Evolutionary conservation across 371 early-diverging fungal species (phyloP).

Genomic region (Smittium mucronatum): DNA sequence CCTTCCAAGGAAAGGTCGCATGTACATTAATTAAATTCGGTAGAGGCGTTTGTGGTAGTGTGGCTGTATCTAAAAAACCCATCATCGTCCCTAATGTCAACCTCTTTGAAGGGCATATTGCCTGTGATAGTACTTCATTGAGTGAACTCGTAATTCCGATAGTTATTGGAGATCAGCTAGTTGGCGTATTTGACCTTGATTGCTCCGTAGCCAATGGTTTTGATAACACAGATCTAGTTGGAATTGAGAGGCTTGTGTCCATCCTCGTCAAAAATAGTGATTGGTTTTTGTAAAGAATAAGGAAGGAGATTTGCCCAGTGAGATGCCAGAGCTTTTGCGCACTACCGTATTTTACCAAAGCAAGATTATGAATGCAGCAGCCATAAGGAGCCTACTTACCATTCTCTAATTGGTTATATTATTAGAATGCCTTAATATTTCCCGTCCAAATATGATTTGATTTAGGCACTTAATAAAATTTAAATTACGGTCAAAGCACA

Average conservation of each 20-base stretch:
- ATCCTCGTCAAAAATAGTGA: constrained; percentile 48
- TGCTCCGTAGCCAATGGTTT: constrained; percentile 59
- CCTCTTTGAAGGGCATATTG: constrained; percentile 79
- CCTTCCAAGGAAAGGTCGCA: constrained; percentile 84
- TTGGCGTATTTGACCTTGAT: constrained; percentile 81
- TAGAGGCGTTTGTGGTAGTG: constrained; percentile 81
- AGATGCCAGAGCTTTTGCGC: too few species aligned
- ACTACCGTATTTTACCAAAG: too few species aligned
- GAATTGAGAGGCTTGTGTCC: constrained; percentile 53
- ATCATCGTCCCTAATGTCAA: constrained; percentile 67
- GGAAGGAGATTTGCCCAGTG: too few species aligned
- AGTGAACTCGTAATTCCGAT: constrained; percentile 87
- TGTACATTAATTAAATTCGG: constrained; percentile 73
- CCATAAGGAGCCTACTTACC: too few species aligned
- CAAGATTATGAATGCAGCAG: too few species aligned
- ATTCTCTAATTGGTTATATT: too few species aligned
- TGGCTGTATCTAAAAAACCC: constrained; percentile 40
- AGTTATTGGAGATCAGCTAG: constrained; percentile 32
- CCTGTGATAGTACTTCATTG: constrained; percentile 76
- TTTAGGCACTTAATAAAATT: too few species aligned
- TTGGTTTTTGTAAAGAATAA: constrained; percentile 31
- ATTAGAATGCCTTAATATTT: too few species aligned
- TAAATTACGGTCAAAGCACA: too few species aligned
- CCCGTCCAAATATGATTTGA: too few species aligned
- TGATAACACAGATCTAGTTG: constrained; percentile 55